Base-by-base conservation (phyloP, 306 rosid genomes). In the Astragalus membranaceus region DNA sequence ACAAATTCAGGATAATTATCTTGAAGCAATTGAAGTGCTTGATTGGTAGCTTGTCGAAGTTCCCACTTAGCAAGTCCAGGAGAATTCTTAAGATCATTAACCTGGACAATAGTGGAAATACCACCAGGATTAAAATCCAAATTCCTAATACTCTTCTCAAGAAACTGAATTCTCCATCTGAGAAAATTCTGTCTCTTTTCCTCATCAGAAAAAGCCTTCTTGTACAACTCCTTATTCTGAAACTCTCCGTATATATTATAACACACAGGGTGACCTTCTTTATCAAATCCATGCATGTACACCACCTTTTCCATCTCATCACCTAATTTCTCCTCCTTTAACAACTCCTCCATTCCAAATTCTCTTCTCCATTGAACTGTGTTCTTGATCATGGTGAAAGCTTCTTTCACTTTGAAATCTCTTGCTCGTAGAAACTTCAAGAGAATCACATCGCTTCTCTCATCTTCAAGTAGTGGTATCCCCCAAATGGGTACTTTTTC, bases 1-100 rank as follows among this genome's bases (percentile, higher is more conserved):
- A 87, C 97, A 55, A 91, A 87, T 76, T 91, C 96, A 42, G 93
- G 97, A 20, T 88, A 91, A 17, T 87, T 84, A 26, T 91, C 96
- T 46, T 88, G 96, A 52, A 87, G 86, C 77, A 91, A 65, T 14
- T 87, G 87, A 8, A 91, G 81, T 51, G 90, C 96, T 36, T 84
- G 88, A 50, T 87, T 87, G 51, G 96, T 87, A 7, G 93, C 91
- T 55, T 83, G 89, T 69, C 96, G 78, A 37, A 87, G 91, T 71
- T 85, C 97, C 96, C 90, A 80, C 60, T 85, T 91, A 0, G 78
- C 87, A 29, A 78, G 91, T 42, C 96, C 91, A 14, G 96, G 91
- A 35, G 92, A 85, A 32, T 85, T 83, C 78, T 87, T 87, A 59
- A 88, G 82, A 62, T 91, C 97, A 75, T 87, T 88, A 12, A 88